Conservation (phyloP, 495 filamentous ascomycete genomes). For the Penicillium canariense region DNA sequence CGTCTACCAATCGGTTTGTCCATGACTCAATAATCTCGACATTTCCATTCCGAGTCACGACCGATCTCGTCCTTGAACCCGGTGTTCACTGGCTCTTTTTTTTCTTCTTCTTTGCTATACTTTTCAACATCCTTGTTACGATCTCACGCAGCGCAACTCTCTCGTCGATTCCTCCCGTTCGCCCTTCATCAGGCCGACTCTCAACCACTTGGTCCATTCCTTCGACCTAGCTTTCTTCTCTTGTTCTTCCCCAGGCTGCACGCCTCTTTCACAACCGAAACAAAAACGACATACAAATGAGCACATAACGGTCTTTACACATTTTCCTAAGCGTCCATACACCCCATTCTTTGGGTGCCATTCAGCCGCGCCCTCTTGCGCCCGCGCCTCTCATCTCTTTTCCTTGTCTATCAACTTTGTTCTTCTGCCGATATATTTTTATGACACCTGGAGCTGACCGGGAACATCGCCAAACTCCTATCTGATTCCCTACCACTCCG, state of each 20-base stretch:
- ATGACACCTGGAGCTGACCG: slow-evolving; percentile 62
- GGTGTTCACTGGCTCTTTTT: slow-evolving; percentile 42
- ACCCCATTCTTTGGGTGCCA: slow-evolving; percentile 43
- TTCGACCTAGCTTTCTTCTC: slow-evolving; percentile 34
- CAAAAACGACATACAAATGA: slow-evolving; percentile 53
- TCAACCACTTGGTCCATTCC: slow-evolving; percentile 37
- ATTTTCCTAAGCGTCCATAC: slow-evolving; percentile 48
- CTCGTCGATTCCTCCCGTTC: slow-evolving; percentile 19
- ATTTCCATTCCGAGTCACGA: slow-evolving; percentile 36
- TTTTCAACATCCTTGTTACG: slow-evolving; percentile 37
- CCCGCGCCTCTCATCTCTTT: slow-evolving; percentile 42
- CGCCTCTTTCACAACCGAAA: slow-evolving; percentile 36
- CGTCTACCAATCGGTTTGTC: slow-evolving; percentile 20
- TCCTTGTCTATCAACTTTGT: slow-evolving; percentile 54
- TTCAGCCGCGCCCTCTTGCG: slow-evolving; percentile 37
- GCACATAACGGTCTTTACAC: slow-evolving; percentile 62
- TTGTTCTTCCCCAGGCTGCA: slow-evolving; percentile 27
- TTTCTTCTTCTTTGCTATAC: slow-evolving; percentile 32
- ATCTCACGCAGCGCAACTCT: slow-evolving; percentile 51
- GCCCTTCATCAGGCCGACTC: slow-evolving; percentile 12
- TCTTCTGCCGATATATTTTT: slow-evolving; percentile 48
- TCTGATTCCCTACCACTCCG: slow-evolving; percentile 16
- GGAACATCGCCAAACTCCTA: slow-evolving; percentile 26
- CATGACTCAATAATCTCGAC: slow-evolving; percentile 43
- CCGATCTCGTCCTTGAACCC: slow-evolving; percentile 36